Evolutionary conservation across 139 green algal genomes (phyloP).

Genomic region (Picochlorum sp.): DNA sequence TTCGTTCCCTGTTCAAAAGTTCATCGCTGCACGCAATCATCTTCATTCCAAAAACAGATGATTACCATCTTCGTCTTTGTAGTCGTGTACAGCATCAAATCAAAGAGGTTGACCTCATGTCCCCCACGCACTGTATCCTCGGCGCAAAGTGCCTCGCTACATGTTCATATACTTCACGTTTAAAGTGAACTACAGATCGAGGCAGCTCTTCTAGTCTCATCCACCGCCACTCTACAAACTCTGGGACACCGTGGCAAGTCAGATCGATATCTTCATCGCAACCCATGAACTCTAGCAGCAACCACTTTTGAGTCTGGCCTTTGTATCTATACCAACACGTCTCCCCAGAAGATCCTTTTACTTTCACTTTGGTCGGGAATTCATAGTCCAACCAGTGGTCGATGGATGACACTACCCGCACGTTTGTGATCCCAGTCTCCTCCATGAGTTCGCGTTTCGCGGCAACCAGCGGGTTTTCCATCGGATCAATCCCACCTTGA

Average conservation of each 20-base stretch:
- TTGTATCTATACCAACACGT: conserved; percentile 11
- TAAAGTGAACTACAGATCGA: conserved; percentile 26
- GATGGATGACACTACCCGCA: conserved; percentile 17
- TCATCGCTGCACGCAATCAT: no score
- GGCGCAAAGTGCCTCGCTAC: conserved; percentile 21
- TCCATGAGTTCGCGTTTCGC: conserved; percentile 31
- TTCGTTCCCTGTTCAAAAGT: no score
- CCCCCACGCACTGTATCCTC: not conserved
- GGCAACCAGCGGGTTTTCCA: conserved; percentile 25
- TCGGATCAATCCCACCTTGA: conserved; percentile 34
- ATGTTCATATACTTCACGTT: conserved; percentile 20
- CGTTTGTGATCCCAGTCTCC: conserved; percentile 35
- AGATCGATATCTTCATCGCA: conserved; percentile 34
- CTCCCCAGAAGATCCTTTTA: no score
- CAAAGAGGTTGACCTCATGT: not conserved
- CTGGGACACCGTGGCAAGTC: conserved; percentile 10
- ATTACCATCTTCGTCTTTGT: not conserved
- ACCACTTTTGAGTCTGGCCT: conserved; percentile 42
- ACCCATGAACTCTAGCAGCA: conserved; percentile 29
- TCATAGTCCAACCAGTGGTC: conserved; percentile 35
- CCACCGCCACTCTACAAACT: conserved; percentile 37
- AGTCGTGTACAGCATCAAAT: not conserved
- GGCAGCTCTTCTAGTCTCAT: conserved; percentile 23
- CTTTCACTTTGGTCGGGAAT: conserved; percentile 25
- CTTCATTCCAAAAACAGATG: no score